A percentile compares a stretch with the other conserved stretches of the same genome.
Evolutionary conservation across 2,329 filamentous ascomycete genomes (phyloP).

Genomic region (Clonostachys sp.): DNA sequence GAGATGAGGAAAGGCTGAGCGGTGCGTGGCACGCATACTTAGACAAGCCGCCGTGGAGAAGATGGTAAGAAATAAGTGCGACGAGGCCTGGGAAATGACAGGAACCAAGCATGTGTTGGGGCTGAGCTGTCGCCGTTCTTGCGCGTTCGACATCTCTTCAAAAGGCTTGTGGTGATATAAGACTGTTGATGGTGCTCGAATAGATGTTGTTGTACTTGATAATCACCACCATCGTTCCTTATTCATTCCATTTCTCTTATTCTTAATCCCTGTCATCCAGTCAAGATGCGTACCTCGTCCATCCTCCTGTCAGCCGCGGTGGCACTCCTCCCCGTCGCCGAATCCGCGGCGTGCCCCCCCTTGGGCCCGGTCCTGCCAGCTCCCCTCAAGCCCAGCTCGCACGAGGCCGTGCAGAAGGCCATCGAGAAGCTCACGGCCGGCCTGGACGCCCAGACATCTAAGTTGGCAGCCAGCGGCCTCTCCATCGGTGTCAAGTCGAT

Average conservation of each 20-base stretch:
- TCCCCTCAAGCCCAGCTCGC: constrained; percentile 17
- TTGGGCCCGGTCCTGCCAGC: constrained; percentile 26
- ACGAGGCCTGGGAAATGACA: too few relatives aligned
- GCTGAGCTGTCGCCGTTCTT: too few relatives aligned
- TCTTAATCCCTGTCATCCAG: not conserved
- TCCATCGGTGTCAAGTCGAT: constrained; percentile 31
- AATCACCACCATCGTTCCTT: too few relatives aligned
- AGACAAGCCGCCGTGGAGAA: too few relatives aligned
- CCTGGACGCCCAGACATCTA: constrained; percentile 15
- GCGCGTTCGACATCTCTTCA: too few relatives aligned
- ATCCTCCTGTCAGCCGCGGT: not conserved
- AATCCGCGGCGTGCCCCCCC: constrained; percentile 23
- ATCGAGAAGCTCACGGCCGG: constrained; percentile 7
- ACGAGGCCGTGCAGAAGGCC: constrained; percentile 15
- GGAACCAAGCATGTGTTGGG: too few relatives aligned
- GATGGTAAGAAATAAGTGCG: too few relatives aligned
- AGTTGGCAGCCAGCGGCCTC: constrained; percentile 20
- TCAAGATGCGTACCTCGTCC: not conserved
- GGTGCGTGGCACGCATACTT: too few relatives aligned
- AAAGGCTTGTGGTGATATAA: too few relatives aligned
- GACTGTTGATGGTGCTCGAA: too few relatives aligned
- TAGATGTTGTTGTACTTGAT: too few relatives aligned
- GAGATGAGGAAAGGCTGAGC: too few relatives aligned
- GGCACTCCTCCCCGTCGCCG: not conserved
- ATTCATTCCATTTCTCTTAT: not conserved